Base-by-base conservation (phyloP, 2,329 filamentous ascomycete species). In the Lecanosticta acicola region DNA sequence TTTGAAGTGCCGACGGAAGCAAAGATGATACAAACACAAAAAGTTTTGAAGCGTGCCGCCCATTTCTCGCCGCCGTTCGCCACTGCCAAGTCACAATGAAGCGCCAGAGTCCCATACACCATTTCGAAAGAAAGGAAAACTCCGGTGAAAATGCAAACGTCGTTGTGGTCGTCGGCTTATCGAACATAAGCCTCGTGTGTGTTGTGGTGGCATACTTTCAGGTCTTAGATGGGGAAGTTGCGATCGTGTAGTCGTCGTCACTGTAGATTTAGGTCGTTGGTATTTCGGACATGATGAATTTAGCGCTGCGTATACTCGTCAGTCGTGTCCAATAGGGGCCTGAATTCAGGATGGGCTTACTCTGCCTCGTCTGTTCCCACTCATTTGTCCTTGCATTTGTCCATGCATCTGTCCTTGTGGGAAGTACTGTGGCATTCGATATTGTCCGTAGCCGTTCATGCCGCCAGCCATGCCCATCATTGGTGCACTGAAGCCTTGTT, bases 401-500 rank as follows among this genome's bases (percentile, higher is more conserved):
- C 51, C 50, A 19, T 50, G 51, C 48, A 54, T 53, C 35, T 56
- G 57, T 10, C 50, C 47, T 45, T 56, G 55, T 8, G 42, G 41
- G 40, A 53, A 59, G 18, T 54, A 51, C 26, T 47, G 50, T 39
- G 54, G 57, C 49, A 52, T 51, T 36, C 50, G 50, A 47, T 57
- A 61, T 39, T 60, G 59, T 9, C 56, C 59, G 33, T 58, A 60
- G 13, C 56, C 53, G 24, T 55, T 56, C 40, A 59, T 50, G 11
- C 54, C 51, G 13, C 52, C 51, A 11, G 53, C 54, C 51, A 60
- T 58, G 3, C 56, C 59, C 49, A 59, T 50, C 58, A 61, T 60
- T 10, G 48, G 55, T n/a, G 48, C 51, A 17, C 49, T 52, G 16
- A 46, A 59, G 14, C 49, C 51, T 24, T 53, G 59, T 37, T 51